phyloP scores from a whole-genome alignment of 2,329 filamentous ascomycete species.

The Thermothelomyces thermophilus region DNA sequence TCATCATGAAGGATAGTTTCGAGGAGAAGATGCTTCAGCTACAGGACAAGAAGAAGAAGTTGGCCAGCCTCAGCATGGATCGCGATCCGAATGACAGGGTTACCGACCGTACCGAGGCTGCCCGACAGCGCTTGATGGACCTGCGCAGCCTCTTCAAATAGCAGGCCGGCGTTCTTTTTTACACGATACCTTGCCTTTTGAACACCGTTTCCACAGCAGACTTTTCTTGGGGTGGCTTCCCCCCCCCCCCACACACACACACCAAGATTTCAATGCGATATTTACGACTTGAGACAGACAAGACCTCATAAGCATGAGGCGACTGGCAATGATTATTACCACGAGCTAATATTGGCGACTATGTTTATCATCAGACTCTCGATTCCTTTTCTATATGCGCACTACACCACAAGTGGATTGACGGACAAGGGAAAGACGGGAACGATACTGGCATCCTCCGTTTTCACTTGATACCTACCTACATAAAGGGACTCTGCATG shows the following conservation, averaged over 20 bases:
- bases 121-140: slow-evolving; percentile 38
- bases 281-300: too few species aligned
- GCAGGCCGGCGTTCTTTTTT: not conserved
- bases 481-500: not conserved
- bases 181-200: not conserved
- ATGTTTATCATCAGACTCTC: not conserved
- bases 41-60: slow-evolving; percentile 85
- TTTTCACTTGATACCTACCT: not conserved
- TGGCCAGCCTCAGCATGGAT: slow-evolving; percentile 83
- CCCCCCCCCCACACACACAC: too few species aligned
- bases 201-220: too few species aligned
- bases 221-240: too few species aligned
- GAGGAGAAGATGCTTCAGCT: slow-evolving; percentile 89
- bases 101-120: slow-evolving; percentile 41
- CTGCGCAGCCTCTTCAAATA: slow-evolving; percentile 48
- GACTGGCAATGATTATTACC: not conserved
- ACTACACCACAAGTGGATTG: not conserved
- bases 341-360: not conserved
- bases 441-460: not conserved
- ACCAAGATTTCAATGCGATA: not conserved
- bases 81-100: slow-evolving; percentile 46
- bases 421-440: too few species aligned
- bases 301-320: not conserved
- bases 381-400: not conserved
- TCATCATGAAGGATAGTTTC: slow-evolving; percentile 84